phyloP scores from a whole-genome alignment of 257 asterid genomes.

The Solanum ahanhuiri region DNA sequence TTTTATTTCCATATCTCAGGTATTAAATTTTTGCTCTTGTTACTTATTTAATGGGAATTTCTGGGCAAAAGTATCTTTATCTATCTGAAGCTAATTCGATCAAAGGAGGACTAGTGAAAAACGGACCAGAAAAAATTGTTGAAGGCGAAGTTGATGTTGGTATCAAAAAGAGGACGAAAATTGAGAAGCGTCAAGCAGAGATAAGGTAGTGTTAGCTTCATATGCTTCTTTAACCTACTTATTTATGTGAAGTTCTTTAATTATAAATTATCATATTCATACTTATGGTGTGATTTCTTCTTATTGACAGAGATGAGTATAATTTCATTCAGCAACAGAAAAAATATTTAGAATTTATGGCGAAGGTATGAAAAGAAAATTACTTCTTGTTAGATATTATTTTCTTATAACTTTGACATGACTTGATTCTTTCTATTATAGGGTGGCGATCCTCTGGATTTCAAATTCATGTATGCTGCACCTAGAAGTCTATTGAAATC shows the following conservation, averaged over 20 bases:
- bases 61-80: neutral
- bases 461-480: neutral
- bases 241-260: neutral
- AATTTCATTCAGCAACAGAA: neutral
- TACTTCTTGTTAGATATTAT: neutral
- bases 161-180: neutral
- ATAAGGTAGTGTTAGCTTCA: neutral
- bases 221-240: neutral
- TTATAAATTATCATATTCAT: neutral
- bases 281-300: neutral
- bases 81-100: neutral
- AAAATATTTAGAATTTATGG: neutral
- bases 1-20: neutral
- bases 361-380: neutral
- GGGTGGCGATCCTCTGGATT: neutral
- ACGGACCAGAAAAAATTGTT: neutral
- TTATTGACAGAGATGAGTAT: neutral
- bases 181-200: neutral
- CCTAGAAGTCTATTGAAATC: neutral
- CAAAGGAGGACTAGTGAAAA: neutral
- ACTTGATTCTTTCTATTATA: neutral
- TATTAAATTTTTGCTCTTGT: neutral
- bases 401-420: neutral
- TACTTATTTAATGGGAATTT: neutral
- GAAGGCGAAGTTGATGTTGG: neutral